Conservation (phyloP, 805 yeast genomes). For the Ogataea nonfermentans region DNA sequence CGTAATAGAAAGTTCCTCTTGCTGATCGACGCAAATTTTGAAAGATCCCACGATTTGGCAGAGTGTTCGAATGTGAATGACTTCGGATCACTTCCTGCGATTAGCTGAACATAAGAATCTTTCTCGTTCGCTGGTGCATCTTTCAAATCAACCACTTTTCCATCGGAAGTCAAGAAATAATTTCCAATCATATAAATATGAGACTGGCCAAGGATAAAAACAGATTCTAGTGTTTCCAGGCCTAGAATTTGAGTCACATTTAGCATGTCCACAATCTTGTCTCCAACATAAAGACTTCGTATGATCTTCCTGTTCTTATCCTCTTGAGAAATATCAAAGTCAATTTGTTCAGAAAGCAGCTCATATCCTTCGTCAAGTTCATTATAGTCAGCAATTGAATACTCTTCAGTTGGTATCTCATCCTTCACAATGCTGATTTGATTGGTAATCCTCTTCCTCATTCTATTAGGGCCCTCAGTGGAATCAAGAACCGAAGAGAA, state of each 20-base stretch:
- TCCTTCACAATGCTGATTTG: slow-evolving; percentile 3
- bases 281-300: slow-evolving; percentile 66
- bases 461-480: slow-evolving; percentile 68
- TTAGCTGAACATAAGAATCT: slow-evolving; percentile 67
- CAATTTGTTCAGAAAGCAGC: slow-evolving; percentile 40
- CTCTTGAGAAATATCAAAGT: slow-evolving; percentile 41
- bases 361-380: slow-evolving; percentile 31
- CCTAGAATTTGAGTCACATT: slow-evolving; percentile 77
- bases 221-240: slow-evolving; percentile 70
- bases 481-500: slow-evolving; percentile 54
- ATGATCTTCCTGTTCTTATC: slow-evolving; percentile 76
- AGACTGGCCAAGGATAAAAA: slow-evolving; percentile 64
- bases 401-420: slow-evolving; percentile 34
- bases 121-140: slow-evolving; percentile 62
- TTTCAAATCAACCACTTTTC: slow-evolving; percentile 58
- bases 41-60: slow-evolving; percentile 59
- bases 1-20: slow-evolving; percentile 74
- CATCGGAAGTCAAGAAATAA: slow-evolving; percentile 55
- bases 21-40: slow-evolving; percentile 59
- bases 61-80: slow-evolving; percentile 37
- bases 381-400: background rate
- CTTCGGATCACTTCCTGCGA: slow-evolving; percentile 37
- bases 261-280: slow-evolving; percentile 67
- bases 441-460: slow-evolving; percentile 59
- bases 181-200: slow-evolving; percentile 69